Base-by-base conservation (phyloP, 768 basidiomycete species). In the Boletellus ananas region DNA sequence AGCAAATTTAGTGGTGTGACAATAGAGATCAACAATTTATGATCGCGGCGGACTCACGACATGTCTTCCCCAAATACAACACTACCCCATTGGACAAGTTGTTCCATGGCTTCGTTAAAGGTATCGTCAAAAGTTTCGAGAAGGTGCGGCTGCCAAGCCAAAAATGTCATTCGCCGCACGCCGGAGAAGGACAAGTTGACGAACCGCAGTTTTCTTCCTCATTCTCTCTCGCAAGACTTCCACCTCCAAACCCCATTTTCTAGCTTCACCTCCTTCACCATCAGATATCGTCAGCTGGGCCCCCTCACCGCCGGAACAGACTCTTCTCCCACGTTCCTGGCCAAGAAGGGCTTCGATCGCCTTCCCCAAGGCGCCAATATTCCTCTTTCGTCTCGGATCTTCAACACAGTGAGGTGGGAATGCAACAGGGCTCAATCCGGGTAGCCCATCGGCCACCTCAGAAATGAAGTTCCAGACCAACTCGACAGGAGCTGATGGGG, bases 101-200 rank as follows among this genome's bases (percentile, higher is more conserved):
- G 83, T 55, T 85, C 81, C 52, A 94, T 82, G 18, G 90, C 90
- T 64, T 86, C 83, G 57, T 83, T 75, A 61, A 89, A 92, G 36
- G 84, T 80, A 47, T 87, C 86, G 60, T 85, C 82, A 60, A 88
- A 87, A 11, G 70, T 71, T 9, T 72, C 70, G 52, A 79, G 68
- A 61, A 85, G 70, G 51, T 78, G 75, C 33, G 77, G 72, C 87
- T 87, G 58, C 44, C 45, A 43, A 56, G 49, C 48, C 57, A 49
- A 58, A 52, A 51, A 40, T 54, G 56, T 60, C 44, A 66, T 43
- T 50, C 39, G 51, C 43, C 49, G 50, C 38, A 14, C 39, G 46
- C 51, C 45, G 18, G 55, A 46, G 36, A 33, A 43, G 16, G 38
- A 52, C 47, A 54, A 14, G 34, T 33, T 43, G 34, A 71, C 78